Base-by-base conservation (phyloP, 2,329 filamentous ascomycete genomes). In the Aureobasidium sp. region DNA sequence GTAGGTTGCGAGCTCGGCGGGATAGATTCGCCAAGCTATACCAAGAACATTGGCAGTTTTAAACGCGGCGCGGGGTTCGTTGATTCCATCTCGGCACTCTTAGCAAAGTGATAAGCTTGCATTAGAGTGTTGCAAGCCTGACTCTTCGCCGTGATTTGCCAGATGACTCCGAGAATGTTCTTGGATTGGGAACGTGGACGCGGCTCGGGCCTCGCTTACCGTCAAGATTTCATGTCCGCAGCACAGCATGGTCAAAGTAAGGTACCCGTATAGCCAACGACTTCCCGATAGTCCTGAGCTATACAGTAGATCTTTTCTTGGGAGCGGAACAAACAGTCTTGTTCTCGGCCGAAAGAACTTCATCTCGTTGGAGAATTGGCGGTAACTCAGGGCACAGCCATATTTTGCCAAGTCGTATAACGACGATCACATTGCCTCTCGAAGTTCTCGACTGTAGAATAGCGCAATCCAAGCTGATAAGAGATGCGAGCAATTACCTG, bases 41-140 rank as follows among this genome's bases (percentile, higher is more conserved):
- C 59, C 59, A 62, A 62, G 59, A 62, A 43, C 59, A 62, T 62
- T 62, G 59, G 59, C 59, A 53, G 1, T 42, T 10, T 47, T 48
- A 47, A 29, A 45, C 23, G 31, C 47, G 43, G 47, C 47, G 59
- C 59, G 59, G 59, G 47, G 59, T 36, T 42, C 38, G 42, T 25
- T 18, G 27, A 20, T 40, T 15, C 9, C 18, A 43, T 48, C 3
- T 62, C 29, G 59, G 59, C 59, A 43, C 36, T 62, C 47, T 53
- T 29, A 53, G 47, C 59, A 62, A 50, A 38, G 1, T 10, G 6
- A 15, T 43, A 48, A 53, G 59, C 47, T 42, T 62, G 59, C 59
- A 45, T 31, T 62, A 62, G 31, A 47, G 7, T 43, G 10, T 16
- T 29, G 59, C 59, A 62, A 4, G 47, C 33, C 10, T 42, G 47